Conservation (phyloP, 495 filamentous ascomycete species). For the Daldinia bambusicola region DNA sequence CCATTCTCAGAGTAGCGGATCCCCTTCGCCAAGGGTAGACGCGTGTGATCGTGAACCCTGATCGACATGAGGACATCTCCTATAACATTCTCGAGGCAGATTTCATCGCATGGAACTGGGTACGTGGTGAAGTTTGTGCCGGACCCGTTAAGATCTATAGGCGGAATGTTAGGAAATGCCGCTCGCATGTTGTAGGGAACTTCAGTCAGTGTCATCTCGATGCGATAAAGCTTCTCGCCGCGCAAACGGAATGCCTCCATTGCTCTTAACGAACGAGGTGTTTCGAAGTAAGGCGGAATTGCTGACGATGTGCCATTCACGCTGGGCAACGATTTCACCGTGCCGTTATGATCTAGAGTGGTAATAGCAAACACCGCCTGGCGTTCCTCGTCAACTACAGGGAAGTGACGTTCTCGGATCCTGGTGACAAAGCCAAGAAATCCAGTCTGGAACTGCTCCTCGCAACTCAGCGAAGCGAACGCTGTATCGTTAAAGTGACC, state of each 20-base stretch:
- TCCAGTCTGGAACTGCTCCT: constrained; percentile 45
- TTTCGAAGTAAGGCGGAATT: constrained; percentile 44
- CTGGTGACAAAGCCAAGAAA: constrained; percentile 45
- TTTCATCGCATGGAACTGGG: constrained; percentile 33
- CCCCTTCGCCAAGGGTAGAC: constrained; percentile 42
- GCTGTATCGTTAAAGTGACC: constrained; percentile 45
- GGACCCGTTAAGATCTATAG: constrained; percentile 26
- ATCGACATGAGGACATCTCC: constrained; percentile 45
- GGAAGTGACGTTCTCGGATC: constrained; percentile 42
- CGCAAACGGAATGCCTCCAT: constrained; percentile 41
- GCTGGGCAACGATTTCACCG: constrained; percentile 37
- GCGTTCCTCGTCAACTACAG: constrained; percentile 44
- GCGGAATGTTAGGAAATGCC: constrained; percentile 28
- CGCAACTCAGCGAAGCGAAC: constrained; percentile 40
- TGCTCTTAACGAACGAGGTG: constrained; percentile 40
- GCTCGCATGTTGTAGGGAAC: constrained; percentile 42
- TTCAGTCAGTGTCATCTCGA: constrained; percentile 45
- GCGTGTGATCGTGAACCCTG: constrained; percentile 37
- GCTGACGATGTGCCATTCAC: constrained; percentile 44
- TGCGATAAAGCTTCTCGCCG: constrained; percentile 44
- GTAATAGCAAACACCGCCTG: constrained; percentile 42
- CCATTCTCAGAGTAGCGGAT: constrained; percentile 49
- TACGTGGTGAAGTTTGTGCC: constrained; percentile 32
- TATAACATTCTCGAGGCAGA: constrained; percentile 44
- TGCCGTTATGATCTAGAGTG: constrained; percentile 46